Evolutionary conservation across 2,329 filamentous ascomycete genomes (phyloP), one percentile per base, ranked within the genome.

Genomic region (Exophiala dermatitidis): DNA sequence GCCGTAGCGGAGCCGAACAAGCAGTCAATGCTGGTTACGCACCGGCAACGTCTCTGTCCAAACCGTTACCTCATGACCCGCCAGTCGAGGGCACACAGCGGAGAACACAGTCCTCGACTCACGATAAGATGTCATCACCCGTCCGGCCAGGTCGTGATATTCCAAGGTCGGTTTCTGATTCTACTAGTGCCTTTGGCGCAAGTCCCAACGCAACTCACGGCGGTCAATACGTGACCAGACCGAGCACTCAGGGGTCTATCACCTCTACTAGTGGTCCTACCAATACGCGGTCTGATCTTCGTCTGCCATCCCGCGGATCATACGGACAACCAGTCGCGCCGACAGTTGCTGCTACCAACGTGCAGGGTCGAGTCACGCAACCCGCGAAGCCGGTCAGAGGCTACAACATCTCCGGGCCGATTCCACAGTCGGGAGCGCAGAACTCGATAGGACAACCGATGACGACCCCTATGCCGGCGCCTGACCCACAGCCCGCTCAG

Each of bases 321-420:
- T 96, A 97, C 68, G 88, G 88, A 60, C 88, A 94, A 69, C 93
- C 91, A 46, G 84, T 84, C 43, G 88, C 89, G 51, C 90, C 93
- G 31, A 83, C 89, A 45, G 84, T 96, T 56, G 90, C 90, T 46
- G 85, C 86, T 62, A 93, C 90, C 48, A 95, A 93, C 69, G 90
- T 81, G 3, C 87, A 95, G 68, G 91, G 90, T 59, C 86, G 86
- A 59, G 89, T 97, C 64, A 87, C 93, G 60, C 91, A 95, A 67
- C 87, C 87, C 7, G 72, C 77, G 70, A 60, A 79, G 68, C 73
- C 61, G 48, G 74, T 77, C 59, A 81, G 84, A 64, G 82, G 81
- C 60, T 88, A 90, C 66, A 80, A 81, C 46, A 89, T 91, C 32
- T 86, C 85, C 19, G 77, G 81, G 48, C 79, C 84, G 9, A 79